Evolutionary conservation across 2,329 filamentous ascomycete genomes (phyloP).

Genomic region (Ceratocystis albifundus): DNA sequence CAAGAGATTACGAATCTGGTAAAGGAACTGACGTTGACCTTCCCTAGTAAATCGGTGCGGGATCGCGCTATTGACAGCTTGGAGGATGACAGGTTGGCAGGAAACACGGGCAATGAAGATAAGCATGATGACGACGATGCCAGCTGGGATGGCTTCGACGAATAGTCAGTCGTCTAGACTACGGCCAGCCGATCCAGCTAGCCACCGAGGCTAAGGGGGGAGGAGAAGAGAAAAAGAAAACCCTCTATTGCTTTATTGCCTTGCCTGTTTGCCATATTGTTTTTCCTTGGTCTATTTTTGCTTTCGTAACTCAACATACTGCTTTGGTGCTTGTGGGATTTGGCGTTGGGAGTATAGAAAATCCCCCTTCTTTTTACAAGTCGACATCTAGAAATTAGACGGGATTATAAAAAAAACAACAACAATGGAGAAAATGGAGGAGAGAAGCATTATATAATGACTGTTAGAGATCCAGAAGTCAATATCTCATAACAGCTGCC

Average conservation of each 20-base stretch:
- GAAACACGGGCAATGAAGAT: conserved; percentile 36
- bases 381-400: neutral
- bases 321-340: conserved; percentile 18
- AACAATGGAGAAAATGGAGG: neutral
- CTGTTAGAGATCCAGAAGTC: neutral
- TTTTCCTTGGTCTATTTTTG: conserved; percentile 15
- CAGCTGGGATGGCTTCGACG: conserved; percentile 59
- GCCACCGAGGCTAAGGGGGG: neutral
- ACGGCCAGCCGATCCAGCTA: too few relatives aligned
- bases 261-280: conserved; percentile 3
- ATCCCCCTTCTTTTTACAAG: neutral
- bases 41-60: conserved; percentile 60
- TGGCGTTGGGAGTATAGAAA: conserved; percentile 22
- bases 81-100: conserved; percentile 60
- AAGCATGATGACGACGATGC: conserved; percentile 37
- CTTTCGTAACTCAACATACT: conserved; percentile 10
- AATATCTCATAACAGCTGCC: neutral
- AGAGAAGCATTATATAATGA: neutral
- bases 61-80: conserved; percentile 57
- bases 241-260: neutral
- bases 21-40: conserved; percentile 41
- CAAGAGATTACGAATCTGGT: conserved; percentile 47
- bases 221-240: neutral
- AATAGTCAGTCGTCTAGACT: conserved; percentile 31
- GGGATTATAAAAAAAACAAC: neutral